Conservation (phyloP, 352 stramenopile species). For the Pythium coloratum region DNA sequence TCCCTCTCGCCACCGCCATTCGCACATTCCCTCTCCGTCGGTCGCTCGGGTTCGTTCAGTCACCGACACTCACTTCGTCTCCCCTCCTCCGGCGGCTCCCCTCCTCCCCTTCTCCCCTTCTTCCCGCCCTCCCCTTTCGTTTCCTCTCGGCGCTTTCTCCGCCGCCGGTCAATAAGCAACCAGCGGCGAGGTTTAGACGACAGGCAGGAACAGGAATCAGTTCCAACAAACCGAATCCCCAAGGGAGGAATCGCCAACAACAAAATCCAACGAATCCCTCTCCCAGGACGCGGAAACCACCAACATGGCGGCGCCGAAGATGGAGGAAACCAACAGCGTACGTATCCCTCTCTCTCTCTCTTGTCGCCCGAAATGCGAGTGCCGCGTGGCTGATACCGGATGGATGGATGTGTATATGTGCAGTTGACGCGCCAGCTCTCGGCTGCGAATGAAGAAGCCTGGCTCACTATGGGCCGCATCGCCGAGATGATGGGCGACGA, state of each 20-base stretch:
- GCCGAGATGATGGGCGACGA: slow-evolving; percentile 91
- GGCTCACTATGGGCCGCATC: slow-evolving; percentile 79
- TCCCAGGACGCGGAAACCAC: neutral
- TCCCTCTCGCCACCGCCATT: slow-evolving; percentile 27
- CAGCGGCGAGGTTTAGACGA: neutral
- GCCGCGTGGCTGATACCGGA: neutral
- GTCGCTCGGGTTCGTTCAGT: slow-evolving; percentile 5
- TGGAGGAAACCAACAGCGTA: slow-evolving; percentile 71
- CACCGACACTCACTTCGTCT: slow-evolving; percentile 5
- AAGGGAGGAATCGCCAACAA: neutral
- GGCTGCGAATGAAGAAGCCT: slow-evolving; percentile 80
- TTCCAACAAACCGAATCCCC: neutral
- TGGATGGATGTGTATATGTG: neutral
- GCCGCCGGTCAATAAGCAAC: slow-evolving; percentile 1
- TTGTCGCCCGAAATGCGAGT: neutral
- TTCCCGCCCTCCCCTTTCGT: slow-evolving; percentile 25
- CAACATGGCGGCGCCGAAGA: slow-evolving; percentile 72
- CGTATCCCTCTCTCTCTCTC: neutral
- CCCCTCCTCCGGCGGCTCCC: neutral
- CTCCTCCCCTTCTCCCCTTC: slow-evolving; percentile 32
- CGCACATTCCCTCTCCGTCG: slow-evolving; percentile 20
- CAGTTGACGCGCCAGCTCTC: slow-evolving; percentile 73
- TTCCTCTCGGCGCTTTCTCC: neutral
- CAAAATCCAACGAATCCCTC: slow-evolving; percentile 1
- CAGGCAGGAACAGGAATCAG: neutral